Evolutionary conservation across 1,284 basidiomycete species (phyloP).

Genomic region (Fomitopsis pinicola): DNA sequence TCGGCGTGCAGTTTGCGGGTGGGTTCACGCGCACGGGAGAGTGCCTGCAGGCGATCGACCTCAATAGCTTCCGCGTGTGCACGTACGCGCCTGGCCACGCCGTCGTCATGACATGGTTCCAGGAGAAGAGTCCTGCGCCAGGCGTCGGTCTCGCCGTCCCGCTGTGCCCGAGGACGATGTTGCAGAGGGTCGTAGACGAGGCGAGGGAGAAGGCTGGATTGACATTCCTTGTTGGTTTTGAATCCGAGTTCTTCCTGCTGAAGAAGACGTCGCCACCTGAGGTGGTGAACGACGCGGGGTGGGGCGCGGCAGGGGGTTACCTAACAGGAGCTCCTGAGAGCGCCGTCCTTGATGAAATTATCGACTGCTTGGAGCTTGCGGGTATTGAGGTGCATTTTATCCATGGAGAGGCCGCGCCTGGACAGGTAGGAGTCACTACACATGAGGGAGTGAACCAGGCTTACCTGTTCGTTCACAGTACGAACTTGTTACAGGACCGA

Average conservation of each 20-base stretch:
- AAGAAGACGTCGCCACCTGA: constrained; percentile 34
- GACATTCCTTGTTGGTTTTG: constrained; percentile 62
- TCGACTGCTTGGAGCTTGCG: constrained; percentile 24
- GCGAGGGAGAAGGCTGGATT: constrained; percentile 35
- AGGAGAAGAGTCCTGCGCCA: constrained; percentile 44
- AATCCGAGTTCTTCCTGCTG: constrained; percentile 66
- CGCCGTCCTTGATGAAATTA: constrained; percentile 33
- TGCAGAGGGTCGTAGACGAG: constrained; percentile 43
- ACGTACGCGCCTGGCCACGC: constrained; percentile 56
- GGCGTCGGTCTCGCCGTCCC: constrained; percentile 34
- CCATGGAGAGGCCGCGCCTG: constrained; percentile 60
- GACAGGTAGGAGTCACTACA: constrained; percentile 41
- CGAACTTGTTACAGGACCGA: constrained; percentile 63
- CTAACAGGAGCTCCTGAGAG: constrained; percentile 26
- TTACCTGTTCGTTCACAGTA: constrained; percentile 33
- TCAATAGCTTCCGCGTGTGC: constrained; percentile 45
- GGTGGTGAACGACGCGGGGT: constrained; percentile 42
- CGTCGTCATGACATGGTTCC: constrained; percentile 58
- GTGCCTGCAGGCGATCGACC: constrained; percentile 51
- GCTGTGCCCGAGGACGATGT: constrained; percentile 53
- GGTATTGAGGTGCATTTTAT: constrained; percentile 37
- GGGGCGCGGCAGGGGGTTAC: constrained; percentile 37
- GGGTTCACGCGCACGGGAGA: constrained; percentile 45
- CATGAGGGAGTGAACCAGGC: too few species aligned
- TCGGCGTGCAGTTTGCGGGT: constrained; percentile 27